Percentiles rank a stretch among this genome's conserved stretches.
Evolutionary conservation across 148 eudicot species (phyloP).

Genomic region (Arbutus unedo): DNA sequence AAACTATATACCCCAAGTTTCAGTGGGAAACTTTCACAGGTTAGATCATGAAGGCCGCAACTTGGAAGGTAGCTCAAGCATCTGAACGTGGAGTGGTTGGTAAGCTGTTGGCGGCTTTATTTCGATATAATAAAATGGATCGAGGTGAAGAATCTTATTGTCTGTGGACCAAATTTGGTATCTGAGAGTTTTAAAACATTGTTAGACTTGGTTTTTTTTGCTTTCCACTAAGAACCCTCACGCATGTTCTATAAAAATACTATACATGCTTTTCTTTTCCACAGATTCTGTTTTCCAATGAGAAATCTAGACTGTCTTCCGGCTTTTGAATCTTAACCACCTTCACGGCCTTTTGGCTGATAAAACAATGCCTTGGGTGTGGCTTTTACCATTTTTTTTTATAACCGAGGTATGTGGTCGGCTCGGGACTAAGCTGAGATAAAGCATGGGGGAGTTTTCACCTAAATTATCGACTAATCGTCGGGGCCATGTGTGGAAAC

Average conservation of each 20-base stretch:
- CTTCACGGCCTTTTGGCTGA: background rate
- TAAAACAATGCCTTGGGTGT: background rate
- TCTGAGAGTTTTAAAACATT: background rate
- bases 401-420: too few relatives aligned
- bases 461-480: background rate
- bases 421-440: too few relatives aligned
- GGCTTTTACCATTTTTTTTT: background rate
- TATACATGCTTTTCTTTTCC: background rate
- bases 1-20: background rate
- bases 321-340: background rate
- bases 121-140: background rate
- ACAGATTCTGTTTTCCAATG: constrained; percentile 10
- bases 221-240: background rate
- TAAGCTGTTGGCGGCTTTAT: background rate
- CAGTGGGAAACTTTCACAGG: background rate
- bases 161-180: background rate
- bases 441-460: background rate
- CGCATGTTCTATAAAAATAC: background rate
- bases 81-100: constrained; percentile 15
- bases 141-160: constrained; percentile 11
- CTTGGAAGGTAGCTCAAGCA: constrained; percentile 3
- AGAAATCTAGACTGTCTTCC: background rate
- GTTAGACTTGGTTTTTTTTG: background rate
- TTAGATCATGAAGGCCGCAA: background rate
- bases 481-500: too few relatives aligned